Conservation (phyloP, 192 early-diverging fungal genomes). For the Entomortierella lignicola region DNA sequence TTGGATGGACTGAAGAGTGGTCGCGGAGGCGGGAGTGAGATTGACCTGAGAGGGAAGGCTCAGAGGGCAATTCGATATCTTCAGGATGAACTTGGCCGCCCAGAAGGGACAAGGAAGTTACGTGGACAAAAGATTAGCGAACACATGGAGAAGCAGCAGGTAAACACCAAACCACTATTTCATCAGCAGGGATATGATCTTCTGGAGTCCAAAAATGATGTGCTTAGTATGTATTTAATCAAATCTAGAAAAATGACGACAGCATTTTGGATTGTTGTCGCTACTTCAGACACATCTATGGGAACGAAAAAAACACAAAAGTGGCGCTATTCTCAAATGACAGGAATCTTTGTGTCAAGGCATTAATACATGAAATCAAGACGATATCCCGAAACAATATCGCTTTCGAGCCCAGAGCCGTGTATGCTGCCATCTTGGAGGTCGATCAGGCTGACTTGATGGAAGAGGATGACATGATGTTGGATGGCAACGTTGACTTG, state of each 20-base stretch:
- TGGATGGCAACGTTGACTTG: conserved; percentile 8
- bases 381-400: conserved; percentile 46
- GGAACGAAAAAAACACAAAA: conserved; percentile 5
- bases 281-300: conserved; percentile 54
- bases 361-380: conserved; percentile 63
- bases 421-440: conserved; percentile 12
- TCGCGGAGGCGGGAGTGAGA: conserved; percentile 16
- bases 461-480: conserved; percentile 11
- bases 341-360: conserved; percentile 66
- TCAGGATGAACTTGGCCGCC: conserved; percentile 50
- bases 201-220: neutral
- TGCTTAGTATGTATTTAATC: neutral
- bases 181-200: neutral
- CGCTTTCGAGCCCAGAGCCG: conserved; percentile 15
- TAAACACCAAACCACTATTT: neutral
- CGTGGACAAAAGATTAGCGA: conserved; percentile 66
- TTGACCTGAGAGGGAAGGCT: conserved; percentile 51
- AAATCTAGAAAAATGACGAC: conserved; percentile 60
- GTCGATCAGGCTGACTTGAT: neutral
- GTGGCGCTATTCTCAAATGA: conserved; percentile 69
- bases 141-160: conserved; percentile 39
- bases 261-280: conserved; percentile 69
- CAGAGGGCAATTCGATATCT: conserved; percentile 63
- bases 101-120: conserved; percentile 28
- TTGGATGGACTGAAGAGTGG: conserved; percentile 64